phyloP scores from a whole-genome alignment of 1,139 yeast genomes.

The Candida tetrigidarum region DNA sequence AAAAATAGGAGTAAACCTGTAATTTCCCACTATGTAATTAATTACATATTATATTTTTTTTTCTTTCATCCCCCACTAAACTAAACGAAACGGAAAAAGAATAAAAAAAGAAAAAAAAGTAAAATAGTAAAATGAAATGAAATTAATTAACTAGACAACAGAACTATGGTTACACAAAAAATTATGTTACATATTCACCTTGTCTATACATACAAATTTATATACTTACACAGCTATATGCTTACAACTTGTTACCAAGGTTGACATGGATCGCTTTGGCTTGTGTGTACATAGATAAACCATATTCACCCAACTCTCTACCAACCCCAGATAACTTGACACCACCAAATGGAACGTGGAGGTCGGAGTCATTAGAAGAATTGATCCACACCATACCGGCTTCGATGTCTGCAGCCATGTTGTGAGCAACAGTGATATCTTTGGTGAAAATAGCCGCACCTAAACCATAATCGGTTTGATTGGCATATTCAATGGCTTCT shows the following conservation, averaged over 20 bases:
- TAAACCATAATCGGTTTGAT: constrained; percentile 57
- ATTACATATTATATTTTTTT: background rate
- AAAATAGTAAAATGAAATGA: too few relatives aligned
- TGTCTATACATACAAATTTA: background rate
- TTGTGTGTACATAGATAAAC: constrained; percentile 75
- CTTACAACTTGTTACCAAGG: constrained; percentile 39
- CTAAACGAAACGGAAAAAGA: too few relatives aligned
- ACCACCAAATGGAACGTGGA: constrained; percentile 80
- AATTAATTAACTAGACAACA: too few relatives aligned
- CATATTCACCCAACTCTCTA: constrained; percentile 86
- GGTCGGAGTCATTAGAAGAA: constrained; percentile 78
- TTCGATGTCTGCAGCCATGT: constrained; percentile 46
- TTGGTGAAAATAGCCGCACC: constrained; percentile 83
- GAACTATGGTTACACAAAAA: background rate
- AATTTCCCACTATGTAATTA: background rate
- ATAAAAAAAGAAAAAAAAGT: too few relatives aligned
- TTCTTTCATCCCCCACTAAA: too few relatives aligned
- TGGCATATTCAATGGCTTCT: constrained; percentile 54
- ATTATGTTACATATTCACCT: background rate
- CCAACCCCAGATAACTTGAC: constrained; percentile 85
- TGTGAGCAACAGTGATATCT: constrained; percentile 49
- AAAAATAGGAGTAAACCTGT: constrained; percentile 3
- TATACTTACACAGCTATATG: background rate
- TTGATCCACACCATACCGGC: constrained; percentile 64
- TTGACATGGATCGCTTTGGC: constrained; percentile 81